These are phyloP conservation scores for Oenanthe javanica DNA, from an alignment of 140 eudicot species.

Conservation along the genomic window DNA sequence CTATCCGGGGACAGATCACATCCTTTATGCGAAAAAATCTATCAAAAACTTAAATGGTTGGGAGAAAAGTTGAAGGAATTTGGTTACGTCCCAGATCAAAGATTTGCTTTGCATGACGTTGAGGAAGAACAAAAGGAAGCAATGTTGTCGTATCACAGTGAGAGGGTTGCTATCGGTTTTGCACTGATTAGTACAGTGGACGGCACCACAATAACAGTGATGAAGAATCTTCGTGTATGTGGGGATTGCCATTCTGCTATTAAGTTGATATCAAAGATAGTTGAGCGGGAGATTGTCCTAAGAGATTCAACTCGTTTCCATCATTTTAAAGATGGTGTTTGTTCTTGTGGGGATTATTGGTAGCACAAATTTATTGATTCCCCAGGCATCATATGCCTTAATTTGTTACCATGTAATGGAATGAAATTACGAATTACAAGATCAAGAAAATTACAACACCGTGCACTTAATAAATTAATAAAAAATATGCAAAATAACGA, in stretches of 20 bases:
- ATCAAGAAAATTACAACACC: not conserved
- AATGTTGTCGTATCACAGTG: slow-evolving; percentile 32
- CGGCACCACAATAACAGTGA: slow-evolving; percentile 36
- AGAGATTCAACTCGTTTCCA: slow-evolving; percentile 50
- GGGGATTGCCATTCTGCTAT: slow-evolving; percentile 52
- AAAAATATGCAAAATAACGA: too few relatives aligned
- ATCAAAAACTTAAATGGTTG: slow-evolving; percentile 36
- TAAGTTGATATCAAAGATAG: slow-evolving; percentile 39
- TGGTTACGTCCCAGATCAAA: slow-evolving; percentile 40
- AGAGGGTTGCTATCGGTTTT: slow-evolving; percentile 47
- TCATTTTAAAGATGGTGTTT: slow-evolving; percentile 9
- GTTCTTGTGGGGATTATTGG: slow-evolving; percentile 13
- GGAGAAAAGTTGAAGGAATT: slow-evolving; percentile 38
- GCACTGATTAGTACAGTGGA: slow-evolving; percentile 25
- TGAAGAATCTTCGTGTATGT: slow-evolving; percentile 53
- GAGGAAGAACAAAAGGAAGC: slow-evolving; percentile 57
- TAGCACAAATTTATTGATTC: not conserved
- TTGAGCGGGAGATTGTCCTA: slow-evolving; percentile 32
- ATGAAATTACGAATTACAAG: not conserved
- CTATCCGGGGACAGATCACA: slow-evolving; percentile 43
- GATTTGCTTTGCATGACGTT: slow-evolving; percentile 46
- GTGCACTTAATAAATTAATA: too few relatives aligned
- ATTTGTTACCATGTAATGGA: not conserved
- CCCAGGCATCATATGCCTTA: not conserved
- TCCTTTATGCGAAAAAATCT: slow-evolving; percentile 30